Percentiles rank a stretch among this genome's conserved stretches.
These are phyloP conservation scores for Talaromyces sp. DNA, from an alignment of 2,329 filamentous ascomycete species.

Conservation along the genomic window DNA sequence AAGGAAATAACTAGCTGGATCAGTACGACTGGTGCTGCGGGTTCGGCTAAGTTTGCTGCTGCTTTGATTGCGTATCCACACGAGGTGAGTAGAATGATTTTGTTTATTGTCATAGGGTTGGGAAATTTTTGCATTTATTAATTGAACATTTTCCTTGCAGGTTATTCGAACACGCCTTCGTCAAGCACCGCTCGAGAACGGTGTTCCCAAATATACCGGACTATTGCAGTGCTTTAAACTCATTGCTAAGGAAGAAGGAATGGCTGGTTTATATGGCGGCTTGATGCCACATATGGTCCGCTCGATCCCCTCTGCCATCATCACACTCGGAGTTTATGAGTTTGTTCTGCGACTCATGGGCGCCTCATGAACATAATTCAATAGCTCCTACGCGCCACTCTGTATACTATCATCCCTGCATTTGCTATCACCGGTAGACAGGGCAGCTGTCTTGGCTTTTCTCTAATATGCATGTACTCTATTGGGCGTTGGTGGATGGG, in stretches of 20 bases:
- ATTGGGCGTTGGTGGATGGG: conserved; percentile 17
- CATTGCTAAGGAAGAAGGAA: conserved; percentile 39
- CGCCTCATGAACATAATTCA: conserved; percentile 8
- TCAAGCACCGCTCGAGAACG: conserved; percentile 39
- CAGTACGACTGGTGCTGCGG: conserved; percentile 38
- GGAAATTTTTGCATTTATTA: too few species aligned
- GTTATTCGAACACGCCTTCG: conserved; percentile 40
- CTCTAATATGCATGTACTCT: conserved; percentile 23
- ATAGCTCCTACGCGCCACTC: conserved; percentile 3
- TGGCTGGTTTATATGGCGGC: conserved; percentile 40
- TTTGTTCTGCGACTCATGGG: conserved; percentile 34
- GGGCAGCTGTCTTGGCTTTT: conserved; percentile 6
- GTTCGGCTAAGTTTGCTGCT: conserved; percentile 38
- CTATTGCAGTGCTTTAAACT: conserved; percentile 38
- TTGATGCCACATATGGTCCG: conserved; percentile 40
- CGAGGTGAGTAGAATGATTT: conserved; percentile 31
- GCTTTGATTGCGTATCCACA: conserved; percentile 40
- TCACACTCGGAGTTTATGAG: conserved; percentile 43
- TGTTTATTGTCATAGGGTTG: too few species aligned
- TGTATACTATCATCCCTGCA: conserved; percentile 20
- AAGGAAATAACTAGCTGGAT: conserved; percentile 31
- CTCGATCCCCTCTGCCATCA: conserved; percentile 39
- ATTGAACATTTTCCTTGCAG: conserved; percentile 17
- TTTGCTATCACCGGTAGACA: conserved; percentile 6
- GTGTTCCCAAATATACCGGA: conserved; percentile 39